A percentile compares a stretch with the other conserved stretches of the same genome.
These are phyloP conservation scores for Penicillium griseofulvum DNA, from an alignment of 2,329 filamentous ascomycete species.

Conservation along the genomic window DNA sequence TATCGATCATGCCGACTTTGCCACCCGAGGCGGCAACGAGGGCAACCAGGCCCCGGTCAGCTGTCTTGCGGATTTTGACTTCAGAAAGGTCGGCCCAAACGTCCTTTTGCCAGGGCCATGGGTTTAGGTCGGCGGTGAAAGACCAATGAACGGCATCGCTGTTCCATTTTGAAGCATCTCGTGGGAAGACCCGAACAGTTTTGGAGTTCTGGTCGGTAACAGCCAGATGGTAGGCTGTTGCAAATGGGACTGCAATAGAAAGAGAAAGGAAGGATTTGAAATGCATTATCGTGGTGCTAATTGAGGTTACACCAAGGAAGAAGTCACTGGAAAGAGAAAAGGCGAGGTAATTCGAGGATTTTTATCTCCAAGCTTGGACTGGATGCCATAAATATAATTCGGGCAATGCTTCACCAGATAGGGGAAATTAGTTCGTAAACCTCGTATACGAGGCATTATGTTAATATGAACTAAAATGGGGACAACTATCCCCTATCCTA, in stretches of 20 bases:
- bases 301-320: background rate
- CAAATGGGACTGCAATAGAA: background rate
- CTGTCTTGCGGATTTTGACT: background rate
- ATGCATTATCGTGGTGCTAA: background rate
- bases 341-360: background rate
- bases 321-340: background rate
- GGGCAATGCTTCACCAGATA: background rate
- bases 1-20: background rate
- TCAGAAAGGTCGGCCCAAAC: background rate
- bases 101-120: background rate
- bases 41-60: background rate
- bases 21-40: background rate
- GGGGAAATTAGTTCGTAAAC: background rate
- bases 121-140: background rate
- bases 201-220: conserved; percentile 29
- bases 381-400: background rate
- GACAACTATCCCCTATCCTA: background rate
- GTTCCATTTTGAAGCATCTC: conserved; percentile 11
- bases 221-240: background rate
- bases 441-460: background rate
- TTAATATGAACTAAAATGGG: background rate
- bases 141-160: conserved; percentile 19
- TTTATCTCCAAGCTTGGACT: background rate
- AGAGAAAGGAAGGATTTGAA: background rate
- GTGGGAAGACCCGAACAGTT: conserved; percentile 9